Evolutionary conservation across 2,329 filamentous ascomycete species (phyloP).

Genomic region (Penicillium nordicum): DNA sequence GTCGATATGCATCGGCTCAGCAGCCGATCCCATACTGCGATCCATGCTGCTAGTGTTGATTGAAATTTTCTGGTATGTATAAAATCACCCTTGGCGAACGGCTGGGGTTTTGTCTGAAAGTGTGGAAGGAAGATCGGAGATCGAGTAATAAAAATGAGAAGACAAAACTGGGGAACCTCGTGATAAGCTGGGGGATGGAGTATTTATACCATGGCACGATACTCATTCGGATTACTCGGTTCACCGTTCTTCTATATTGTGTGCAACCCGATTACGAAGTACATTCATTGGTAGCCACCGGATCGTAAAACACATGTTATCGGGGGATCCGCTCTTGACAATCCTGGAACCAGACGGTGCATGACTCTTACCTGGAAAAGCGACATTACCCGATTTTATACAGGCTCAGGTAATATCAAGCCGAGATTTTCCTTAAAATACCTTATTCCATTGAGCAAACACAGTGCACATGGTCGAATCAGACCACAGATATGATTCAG

Average conservation of each 20-base stretch:
- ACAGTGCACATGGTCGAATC: slow-evolving; percentile 11
- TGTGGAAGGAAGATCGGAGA: not conserved
- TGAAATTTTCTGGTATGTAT: not conserved
- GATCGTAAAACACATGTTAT: not conserved
- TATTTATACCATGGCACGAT: slow-evolving; percentile 15
- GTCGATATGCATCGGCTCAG: slow-evolving; percentile 56
- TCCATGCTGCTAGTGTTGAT: slow-evolving; percentile 14
- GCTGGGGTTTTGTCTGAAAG: not conserved
- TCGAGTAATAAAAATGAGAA: slow-evolving; percentile 1
- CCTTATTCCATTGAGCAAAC: not conserved
- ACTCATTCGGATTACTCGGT: not conserved
- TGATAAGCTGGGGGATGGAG: slow-evolving; percentile 11
- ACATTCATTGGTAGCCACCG: not conserved
- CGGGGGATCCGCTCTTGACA: not conserved
- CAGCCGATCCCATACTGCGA: slow-evolving; percentile 9
- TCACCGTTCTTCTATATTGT: not conserved
- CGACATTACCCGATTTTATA: slow-evolving; percentile 5
- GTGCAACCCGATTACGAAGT: not conserved
- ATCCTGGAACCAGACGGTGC: not conserved
- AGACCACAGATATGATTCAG: slow-evolving; percentile 10
- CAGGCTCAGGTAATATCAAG: slow-evolving; percentile 4
- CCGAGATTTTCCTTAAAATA: not conserved
- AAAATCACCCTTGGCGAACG: not conserved
- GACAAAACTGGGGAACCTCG: slow-evolving; percentile 14
- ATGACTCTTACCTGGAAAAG: slow-evolving; percentile 11